These are phyloP conservation scores for Dentipellis sp. DNA, from an alignment of 768 basidiomycete species.

Conservation along the genomic window DNA sequence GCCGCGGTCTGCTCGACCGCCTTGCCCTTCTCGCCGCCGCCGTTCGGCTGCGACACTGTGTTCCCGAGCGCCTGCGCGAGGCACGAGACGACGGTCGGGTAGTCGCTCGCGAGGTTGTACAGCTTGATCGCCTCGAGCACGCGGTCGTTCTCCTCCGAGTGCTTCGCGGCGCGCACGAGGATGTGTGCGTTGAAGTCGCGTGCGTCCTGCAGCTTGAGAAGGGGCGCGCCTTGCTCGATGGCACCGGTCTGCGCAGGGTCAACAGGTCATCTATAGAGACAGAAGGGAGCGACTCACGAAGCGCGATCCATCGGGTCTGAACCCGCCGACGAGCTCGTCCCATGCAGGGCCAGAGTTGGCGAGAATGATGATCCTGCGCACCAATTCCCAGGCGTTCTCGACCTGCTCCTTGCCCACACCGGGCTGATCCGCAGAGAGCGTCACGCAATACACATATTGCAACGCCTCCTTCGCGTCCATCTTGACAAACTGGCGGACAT, in stretches of 20 bases:
- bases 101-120: conserved; percentile 91
- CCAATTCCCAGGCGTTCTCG: conserved; percentile 72
- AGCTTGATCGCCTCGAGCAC: conserved; percentile 88
- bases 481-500: conserved; percentile 86
- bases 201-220: conserved; percentile 62
- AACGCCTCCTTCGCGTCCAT: conserved; percentile 90
- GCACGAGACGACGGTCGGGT: conserved; percentile 77
- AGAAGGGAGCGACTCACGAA: conserved; percentile 45
- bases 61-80: conserved; percentile 84
- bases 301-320: conserved; percentile 81
- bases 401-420: conserved; percentile 78
- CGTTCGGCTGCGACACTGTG: conserved; percentile 55
- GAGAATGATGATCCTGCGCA: conserved; percentile 67
- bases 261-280: background rate
- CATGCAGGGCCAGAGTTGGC: conserved; percentile 75
- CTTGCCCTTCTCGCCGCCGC: conserved; percentile 53
- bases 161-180: conserved; percentile 71
- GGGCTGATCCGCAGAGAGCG: conserved; percentile 65
- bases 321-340: conserved; percentile 93
- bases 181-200: conserved; percentile 75
- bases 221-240: conserved; percentile 72
- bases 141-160: conserved; percentile 78
- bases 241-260: conserved; percentile 53
- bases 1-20: conserved; percentile 64
- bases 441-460: conserved; percentile 88